Evolutionary conservation across 257 asterid species (phyloP), one percentile per base, ranked within the genome.

Genomic region (Capsicum rhomboideum): DNA sequence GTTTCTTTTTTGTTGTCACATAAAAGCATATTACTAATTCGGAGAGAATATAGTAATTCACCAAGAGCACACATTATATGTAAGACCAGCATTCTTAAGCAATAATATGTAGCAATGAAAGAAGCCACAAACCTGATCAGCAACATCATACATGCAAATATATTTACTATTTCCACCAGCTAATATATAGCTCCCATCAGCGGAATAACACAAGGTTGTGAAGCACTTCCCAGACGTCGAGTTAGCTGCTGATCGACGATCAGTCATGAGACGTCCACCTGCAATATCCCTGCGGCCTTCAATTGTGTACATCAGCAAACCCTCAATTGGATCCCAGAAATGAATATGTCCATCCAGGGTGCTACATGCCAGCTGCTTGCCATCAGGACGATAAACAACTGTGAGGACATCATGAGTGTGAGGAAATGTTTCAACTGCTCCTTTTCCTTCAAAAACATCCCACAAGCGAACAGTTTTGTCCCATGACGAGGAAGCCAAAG

Each of bases 231-330:
- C 98, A 53, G 91, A 91, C 64, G 93, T 85, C 44, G 98, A 93
- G 89, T 93, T 96, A 31, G 98, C 97, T 86, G 98, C 94, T 23
- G 98, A 89, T 85, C 97, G 91, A 34, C 98, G 97, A 92, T 97
- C 99, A 67, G 97, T 91, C 99, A 95, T 93, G 85, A 97, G 96
- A 69, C 99, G 99, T 42, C 99, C 99, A 84, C 99, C 99, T 31
- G 99, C 92, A 90, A 97, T 93, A 88, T 97, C 99, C 71, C 99
- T 90, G 58, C 98, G 97, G 64, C 99, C 99, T 89, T 97, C 99
- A 87, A 97, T 95, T 23, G 98, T 88, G 88, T 90, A 93, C 97
- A 97, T 92, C 85, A 94, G 90, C 88, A 90, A 23, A 64, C 97
- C 98, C 86, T 95, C 92, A 66, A 92, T 8, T 71, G 99, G 94